A percentile compares a stretch with the other conserved stretches of the same genome.
Conservation (phyloP, 2,329 filamentous ascomycete genomes). For the Fusarium veterinarium region DNA sequence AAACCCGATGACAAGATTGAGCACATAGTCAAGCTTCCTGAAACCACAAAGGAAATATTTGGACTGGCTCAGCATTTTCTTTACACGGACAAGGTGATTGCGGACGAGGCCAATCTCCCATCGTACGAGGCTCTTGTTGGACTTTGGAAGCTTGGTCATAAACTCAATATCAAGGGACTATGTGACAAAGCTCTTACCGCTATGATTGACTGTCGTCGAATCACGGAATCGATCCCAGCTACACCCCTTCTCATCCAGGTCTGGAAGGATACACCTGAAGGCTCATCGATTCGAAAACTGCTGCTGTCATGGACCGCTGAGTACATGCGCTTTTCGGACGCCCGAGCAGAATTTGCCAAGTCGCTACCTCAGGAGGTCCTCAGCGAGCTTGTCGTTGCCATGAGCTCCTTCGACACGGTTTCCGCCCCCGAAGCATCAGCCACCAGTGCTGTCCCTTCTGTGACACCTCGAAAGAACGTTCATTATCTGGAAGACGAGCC, state of each 20-base stretch:
- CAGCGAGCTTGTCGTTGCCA: slow-evolving; percentile 70
- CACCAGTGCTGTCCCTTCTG: slow-evolving; percentile 30
- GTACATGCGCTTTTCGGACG: slow-evolving; percentile 69
- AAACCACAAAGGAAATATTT: slow-evolving; percentile 62
- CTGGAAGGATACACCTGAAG: slow-evolving; percentile 71
- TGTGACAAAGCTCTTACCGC: slow-evolving; percentile 67
- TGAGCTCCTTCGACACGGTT: slow-evolving; percentile 65
- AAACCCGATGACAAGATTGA: slow-evolving; percentile 57
- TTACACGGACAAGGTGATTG: slow-evolving; percentile 62
- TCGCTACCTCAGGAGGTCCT: slow-evolving; percentile 71
- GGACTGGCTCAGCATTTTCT: slow-evolving; percentile 66
- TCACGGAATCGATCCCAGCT: slow-evolving; percentile 67
- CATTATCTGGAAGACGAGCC: slow-evolving; percentile 60
- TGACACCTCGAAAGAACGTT: slow-evolving; percentile 57
- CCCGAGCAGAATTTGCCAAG: slow-evolving; percentile 67
- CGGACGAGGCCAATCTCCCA: slow-evolving; percentile 56
- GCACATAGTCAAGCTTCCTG: slow-evolving; percentile 61
- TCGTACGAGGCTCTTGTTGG: slow-evolving; percentile 66
- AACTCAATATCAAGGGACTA: slow-evolving; percentile 64
- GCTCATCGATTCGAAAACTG: slow-evolving; percentile 68
- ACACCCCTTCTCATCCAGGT: slow-evolving; percentile 69
- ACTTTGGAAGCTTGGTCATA: slow-evolving; percentile 67
- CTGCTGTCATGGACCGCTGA: slow-evolving; percentile 72
- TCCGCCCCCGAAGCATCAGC: slow-evolving; percentile 46
- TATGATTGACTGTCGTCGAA: slow-evolving; percentile 66